Percentiles rank a stretch among this genome's conserved stretches.
phyloP scores from a whole-genome alignment of 495 filamentous ascomycete genomes.

The Melanomma pulvis-pyrius region DNA sequence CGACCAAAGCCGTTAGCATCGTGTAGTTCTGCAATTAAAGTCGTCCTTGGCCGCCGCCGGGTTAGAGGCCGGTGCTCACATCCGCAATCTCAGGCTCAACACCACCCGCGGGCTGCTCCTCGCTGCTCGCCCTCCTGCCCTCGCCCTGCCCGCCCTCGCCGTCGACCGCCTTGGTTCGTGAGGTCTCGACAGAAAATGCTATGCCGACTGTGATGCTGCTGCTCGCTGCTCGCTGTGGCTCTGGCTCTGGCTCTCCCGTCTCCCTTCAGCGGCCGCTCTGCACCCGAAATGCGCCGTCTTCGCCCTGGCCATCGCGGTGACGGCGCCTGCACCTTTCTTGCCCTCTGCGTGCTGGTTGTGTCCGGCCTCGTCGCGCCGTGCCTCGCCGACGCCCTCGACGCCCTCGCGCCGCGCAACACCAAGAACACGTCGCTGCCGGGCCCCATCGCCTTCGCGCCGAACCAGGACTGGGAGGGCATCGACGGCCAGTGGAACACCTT shows the following conservation, averaged over 20 bases:
- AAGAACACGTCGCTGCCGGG: conserved; percentile 24
- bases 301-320: conserved; percentile 16
- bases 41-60: conserved; percentile 1
- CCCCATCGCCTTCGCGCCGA: conserved; percentile 45
- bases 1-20: conserved; percentile 2
- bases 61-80: background rate
- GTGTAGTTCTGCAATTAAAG: conserved; percentile 13
- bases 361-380: conserved; percentile 17
- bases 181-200: conserved; percentile 24
- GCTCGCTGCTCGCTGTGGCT: conserved; percentile 19
- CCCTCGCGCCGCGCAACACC: background rate
- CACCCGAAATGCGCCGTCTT: background rate
- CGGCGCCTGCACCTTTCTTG: background rate
- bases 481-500: conserved; percentile 61
- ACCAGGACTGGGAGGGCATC: conserved; percentile 53
- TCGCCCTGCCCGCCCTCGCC: background rate
- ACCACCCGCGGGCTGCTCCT: conserved; percentile 6
- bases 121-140: background rate
- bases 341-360: conserved; percentile 15
- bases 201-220: conserved; percentile 1
- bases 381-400: conserved; percentile 13
- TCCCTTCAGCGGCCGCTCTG: conserved; percentile 13
- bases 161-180: background rate
- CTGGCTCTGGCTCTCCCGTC: background rate
- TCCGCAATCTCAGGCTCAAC: conserved; percentile 28